These are phyloP conservation scores for Verticillium isaacii DNA, from an alignment of 2,329 filamentous ascomycete genomes.

Conservation along the genomic window DNA sequence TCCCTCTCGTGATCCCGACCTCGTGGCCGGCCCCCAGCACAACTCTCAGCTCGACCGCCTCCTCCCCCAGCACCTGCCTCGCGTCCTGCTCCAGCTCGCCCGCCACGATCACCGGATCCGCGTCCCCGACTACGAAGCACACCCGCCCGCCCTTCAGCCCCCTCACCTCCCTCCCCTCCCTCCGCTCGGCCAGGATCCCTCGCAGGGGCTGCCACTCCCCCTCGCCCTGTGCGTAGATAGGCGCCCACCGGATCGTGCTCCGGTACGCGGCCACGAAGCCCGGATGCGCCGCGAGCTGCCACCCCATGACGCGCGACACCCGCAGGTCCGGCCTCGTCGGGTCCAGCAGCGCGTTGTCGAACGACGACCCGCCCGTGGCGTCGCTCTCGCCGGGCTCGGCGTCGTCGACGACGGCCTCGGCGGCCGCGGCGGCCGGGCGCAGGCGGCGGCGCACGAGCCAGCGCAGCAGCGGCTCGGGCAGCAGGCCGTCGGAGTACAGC, in stretches of 20 bases:
- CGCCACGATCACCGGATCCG: constrained; percentile 62
- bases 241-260: constrained; percentile 64
- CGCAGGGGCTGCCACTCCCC: constrained; percentile 57
- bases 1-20: constrained; percentile 57
- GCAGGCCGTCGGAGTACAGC: constrained; percentile 54
- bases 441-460: constrained; percentile 47
- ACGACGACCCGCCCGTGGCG: constrained; percentile 29
- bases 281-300: constrained; percentile 62
- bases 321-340: constrained; percentile 45
- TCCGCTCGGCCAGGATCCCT: constrained; percentile 38
- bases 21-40: constrained; percentile 62
- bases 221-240: constrained; percentile 59
- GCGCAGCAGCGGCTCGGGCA: constrained; percentile 56
- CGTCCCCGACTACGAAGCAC: constrained; percentile 59
- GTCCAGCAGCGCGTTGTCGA: constrained; percentile 47
- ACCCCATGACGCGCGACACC: constrained; percentile 58
- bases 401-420: constrained; percentile 27
- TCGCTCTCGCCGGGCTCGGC: constrained; percentile 29
- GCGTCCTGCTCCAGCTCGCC: constrained; percentile 62
- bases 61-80: constrained; percentile 48
- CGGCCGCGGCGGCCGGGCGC: constrained; percentile 28
- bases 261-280: constrained; percentile 70
- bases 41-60: constrained; percentile 49
- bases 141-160: constrained; percentile 45
- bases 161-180: constrained; percentile 22